phyloP scores from a whole-genome alignment of 495 filamentous ascomycete species.

The Penicillium arizonense region DNA sequence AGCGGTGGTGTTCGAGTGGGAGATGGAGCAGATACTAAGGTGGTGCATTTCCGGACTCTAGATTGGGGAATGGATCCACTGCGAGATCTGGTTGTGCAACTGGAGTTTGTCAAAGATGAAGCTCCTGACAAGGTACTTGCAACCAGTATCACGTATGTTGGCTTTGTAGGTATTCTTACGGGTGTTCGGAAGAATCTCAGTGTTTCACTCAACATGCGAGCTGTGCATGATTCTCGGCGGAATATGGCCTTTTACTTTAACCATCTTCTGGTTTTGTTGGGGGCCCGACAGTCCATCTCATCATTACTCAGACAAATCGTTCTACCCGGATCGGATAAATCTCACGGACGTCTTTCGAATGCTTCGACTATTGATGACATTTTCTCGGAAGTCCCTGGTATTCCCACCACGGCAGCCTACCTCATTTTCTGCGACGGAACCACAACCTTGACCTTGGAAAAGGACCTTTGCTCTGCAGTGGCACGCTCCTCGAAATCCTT shows the following conservation, averaged over 20 bases:
- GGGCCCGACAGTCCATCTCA: constrained; percentile 54
- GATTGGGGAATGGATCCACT: constrained; percentile 67
- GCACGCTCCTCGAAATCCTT: constrained; percentile 44
- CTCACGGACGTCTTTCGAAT: neutral
- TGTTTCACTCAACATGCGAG: constrained; percentile 63
- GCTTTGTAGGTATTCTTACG: constrained; percentile 62
- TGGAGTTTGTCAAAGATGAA: constrained; percentile 50
- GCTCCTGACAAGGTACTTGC: constrained; percentile 46
- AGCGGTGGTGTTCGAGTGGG: constrained; percentile 49
- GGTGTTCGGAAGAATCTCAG: constrained; percentile 56
- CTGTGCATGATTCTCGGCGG: constrained; percentile 47
- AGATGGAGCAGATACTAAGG: constrained; percentile 22
- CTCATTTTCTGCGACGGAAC: constrained; percentile 53
- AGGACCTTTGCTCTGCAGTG: constrained; percentile 49
- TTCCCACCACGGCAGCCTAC: constrained; percentile 56
- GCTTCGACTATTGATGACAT: constrained; percentile 27
- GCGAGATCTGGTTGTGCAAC: constrained; percentile 53
- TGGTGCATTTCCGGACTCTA: constrained; percentile 65
- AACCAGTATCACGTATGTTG: constrained; percentile 59
- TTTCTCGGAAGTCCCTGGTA: constrained; percentile 25
- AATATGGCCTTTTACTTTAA: constrained; percentile 47
- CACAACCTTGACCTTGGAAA: constrained; percentile 50
- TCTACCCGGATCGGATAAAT: constrained; percentile 20
- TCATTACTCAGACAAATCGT: constrained; percentile 48
- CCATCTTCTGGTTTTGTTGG: constrained; percentile 55